phyloP scores from a whole-genome alignment of 2,329 filamentous ascomycete species.

The Colletotrichum zoysiae region DNA sequence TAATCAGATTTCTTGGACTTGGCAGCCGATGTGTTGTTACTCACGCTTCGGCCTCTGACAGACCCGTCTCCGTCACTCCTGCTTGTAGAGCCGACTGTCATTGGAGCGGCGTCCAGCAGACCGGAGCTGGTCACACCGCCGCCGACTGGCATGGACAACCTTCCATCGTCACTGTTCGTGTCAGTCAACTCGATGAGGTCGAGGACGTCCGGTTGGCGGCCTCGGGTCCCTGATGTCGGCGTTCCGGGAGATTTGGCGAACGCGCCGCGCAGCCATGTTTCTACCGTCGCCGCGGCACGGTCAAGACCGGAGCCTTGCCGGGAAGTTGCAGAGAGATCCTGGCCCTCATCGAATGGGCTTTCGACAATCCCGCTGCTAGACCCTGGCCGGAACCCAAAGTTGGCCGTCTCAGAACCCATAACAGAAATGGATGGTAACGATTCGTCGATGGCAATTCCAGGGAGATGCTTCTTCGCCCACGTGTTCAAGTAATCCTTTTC shows the following conservation, averaged over 20 bases:
- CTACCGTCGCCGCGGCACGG: conserved; percentile 87
- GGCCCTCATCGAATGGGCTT: conserved; percentile 62
- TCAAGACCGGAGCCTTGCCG: conserved; percentile 73
- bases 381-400: conserved; percentile 64
- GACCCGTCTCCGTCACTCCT: conserved; percentile 54
- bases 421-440: conserved; percentile 75
- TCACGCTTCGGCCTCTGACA: conserved; percentile 50
- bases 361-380: conserved; percentile 62
- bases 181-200: conserved; percentile 82
- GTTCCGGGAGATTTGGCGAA: conserved; percentile 72
- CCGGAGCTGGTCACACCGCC: conserved; percentile 43
- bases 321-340: conserved; percentile 56
- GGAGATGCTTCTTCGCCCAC: conserved; percentile 86
- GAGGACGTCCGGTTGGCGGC: conserved; percentile 59
- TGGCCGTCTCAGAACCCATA: conserved; percentile 70
- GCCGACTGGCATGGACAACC: conserved; percentile 43
- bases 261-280: conserved; percentile 90
- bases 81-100: conserved; percentile 51
- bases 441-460: conserved; percentile 78
- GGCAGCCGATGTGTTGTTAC: conserved; percentile 48
- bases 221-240: conserved; percentile 56
- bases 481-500: conserved; percentile 87
- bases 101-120: conserved; percentile 49
- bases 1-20: conserved; percentile 64
- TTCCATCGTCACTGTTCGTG: conserved; percentile 67